Evolutionary conservation across 2,329 filamentous ascomycete species (phyloP).

Genomic region (Curvularia eragrostidis): DNA sequence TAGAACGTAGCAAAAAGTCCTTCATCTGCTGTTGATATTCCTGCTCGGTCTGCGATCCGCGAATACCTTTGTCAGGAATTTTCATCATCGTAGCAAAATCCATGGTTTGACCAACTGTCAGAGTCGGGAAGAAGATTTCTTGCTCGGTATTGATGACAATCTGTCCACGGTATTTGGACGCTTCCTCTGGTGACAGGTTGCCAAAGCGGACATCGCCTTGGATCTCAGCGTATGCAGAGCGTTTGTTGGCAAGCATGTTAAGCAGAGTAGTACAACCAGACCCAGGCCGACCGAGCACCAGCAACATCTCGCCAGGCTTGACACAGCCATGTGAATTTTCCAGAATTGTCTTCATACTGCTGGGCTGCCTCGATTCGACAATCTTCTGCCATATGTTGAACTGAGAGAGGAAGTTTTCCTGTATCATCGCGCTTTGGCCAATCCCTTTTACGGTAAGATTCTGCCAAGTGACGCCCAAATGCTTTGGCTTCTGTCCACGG

Average conservation of each 20-base stretch:
- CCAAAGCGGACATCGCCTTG: slow-evolving; percentile 1
- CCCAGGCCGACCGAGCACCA: slow-evolving; percentile 7
- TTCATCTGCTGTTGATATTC: slow-evolving; percentile 56
- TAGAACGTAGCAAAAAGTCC: slow-evolving; percentile 58
- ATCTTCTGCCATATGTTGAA: slow-evolving; percentile 25
- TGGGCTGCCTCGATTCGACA: slow-evolving; percentile 18
- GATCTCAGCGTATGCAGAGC: slow-evolving; percentile 3
- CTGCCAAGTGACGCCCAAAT: slow-evolving; percentile 12
- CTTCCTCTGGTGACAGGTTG: neutral
- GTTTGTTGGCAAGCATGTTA: slow-evolving; percentile 7
- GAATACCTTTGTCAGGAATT: slow-evolving; percentile 58
- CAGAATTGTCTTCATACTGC: slow-evolving; percentile 21
- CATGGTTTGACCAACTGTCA: slow-evolving; percentile 86
- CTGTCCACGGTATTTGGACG: slow-evolving; percentile 1
- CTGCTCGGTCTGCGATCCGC: slow-evolving; percentile 52
- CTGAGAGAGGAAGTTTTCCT: slow-evolving; percentile 27
- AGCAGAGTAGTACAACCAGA: slow-evolving; percentile 8
- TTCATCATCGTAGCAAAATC: slow-evolving; percentile 64
- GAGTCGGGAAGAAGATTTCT: slow-evolving; percentile 74
- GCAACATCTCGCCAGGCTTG: slow-evolving; percentile 7
- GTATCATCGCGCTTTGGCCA: slow-evolving; percentile 15
- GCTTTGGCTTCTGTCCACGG: neutral
- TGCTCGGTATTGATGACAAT: slow-evolving; percentile 74
- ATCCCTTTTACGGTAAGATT: slow-evolving; percentile 26
- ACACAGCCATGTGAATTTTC: slow-evolving; percentile 48